Evolutionary conservation across 208 protist genomes (phyloP).

Genomic region (Trypanosoma vivax): DNA sequence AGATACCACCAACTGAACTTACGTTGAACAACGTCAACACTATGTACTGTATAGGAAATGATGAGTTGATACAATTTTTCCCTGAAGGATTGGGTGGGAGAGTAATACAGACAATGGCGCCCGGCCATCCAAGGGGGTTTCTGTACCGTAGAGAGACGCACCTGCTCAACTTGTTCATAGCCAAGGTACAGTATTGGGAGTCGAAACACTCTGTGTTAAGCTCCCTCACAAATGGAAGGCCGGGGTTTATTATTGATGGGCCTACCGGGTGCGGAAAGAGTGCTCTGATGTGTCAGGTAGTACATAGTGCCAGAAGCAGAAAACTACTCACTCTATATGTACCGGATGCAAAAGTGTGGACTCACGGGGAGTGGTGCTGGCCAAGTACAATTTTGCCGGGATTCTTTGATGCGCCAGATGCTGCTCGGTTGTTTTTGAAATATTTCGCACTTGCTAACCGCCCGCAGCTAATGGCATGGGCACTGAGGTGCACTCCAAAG

Average conservation of each 20-base stretch:
- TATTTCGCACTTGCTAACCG: slow-evolving; percentile 74
- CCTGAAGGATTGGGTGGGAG: slow-evolving; percentile 86
- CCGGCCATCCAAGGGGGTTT: slow-evolving; percentile 84
- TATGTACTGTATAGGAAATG: slow-evolving; percentile 89
- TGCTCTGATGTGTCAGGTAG: slow-evolving; percentile 82
- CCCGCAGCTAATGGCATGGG: slow-evolving; percentile 45
- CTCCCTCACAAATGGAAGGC: slow-evolving; percentile 54
- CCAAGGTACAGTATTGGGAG: slow-evolving; percentile 81
- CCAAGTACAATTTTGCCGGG: slow-evolving; percentile 85
- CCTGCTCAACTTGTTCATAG: slow-evolving; percentile 84
- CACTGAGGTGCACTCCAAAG: slow-evolving; percentile 61
- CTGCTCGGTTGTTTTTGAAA: slow-evolving; percentile 66
- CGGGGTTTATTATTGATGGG: slow-evolving; percentile 85
- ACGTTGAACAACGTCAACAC: slow-evolving; percentile 83
- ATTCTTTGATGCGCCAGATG: slow-evolving; percentile 89
- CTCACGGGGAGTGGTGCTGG: slow-evolving; percentile 89
- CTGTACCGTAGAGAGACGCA: slow-evolving; percentile 87
- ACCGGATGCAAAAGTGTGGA: slow-evolving; percentile 81
- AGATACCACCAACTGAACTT: slow-evolving; percentile 48
- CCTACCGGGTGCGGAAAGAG: slow-evolving; percentile 83
- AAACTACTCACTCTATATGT: slow-evolving; percentile 79
- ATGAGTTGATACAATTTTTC: slow-evolving; percentile 77
- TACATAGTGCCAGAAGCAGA: slow-evolving; percentile 77
- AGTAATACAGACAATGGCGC: slow-evolving; percentile 88
- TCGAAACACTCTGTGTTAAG: slow-evolving; percentile 50